Percentiles rank a stretch among this genome's conserved stretches.
These are phyloP conservation scores for Backusella psychrophila DNA, from an alignment of 192 early-diverging fungal genomes.

Conservation along the genomic window DNA sequence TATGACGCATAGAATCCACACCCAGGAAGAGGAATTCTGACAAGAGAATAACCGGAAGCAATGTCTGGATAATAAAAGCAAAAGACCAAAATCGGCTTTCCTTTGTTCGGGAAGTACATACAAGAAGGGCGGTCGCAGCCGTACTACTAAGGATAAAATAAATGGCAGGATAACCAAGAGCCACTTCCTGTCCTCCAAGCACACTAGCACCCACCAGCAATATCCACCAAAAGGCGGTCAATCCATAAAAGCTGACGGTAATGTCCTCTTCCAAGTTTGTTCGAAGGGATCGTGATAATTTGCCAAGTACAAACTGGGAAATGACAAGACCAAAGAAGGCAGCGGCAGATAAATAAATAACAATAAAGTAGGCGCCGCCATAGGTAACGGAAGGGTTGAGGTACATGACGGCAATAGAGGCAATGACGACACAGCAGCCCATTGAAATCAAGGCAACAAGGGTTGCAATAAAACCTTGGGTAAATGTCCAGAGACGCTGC, in stretches of 20 bases:
- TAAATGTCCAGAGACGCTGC: not conserved
- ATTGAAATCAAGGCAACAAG: not conserved
- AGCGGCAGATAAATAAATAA: not conserved
- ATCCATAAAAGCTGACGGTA: slow-evolving; percentile 18
- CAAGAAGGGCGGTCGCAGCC: slow-evolving; percentile 18
- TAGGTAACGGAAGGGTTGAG: slow-evolving; percentile 16
- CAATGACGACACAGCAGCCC: not conserved
- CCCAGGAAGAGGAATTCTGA: slow-evolving; percentile 38
- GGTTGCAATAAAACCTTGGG: slow-evolving; percentile 2
- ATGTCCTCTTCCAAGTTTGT: not conserved
- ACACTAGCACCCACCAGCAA: slow-evolving; percentile 34
- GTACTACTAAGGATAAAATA: slow-evolving; percentile 40
- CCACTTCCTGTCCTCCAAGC: slow-evolving; percentile 25
- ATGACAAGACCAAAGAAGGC: slow-evolving; percentile 5
- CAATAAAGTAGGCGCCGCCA: not conserved
- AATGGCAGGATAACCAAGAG: slow-evolving; percentile 37
- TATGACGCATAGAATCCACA: slow-evolving; percentile 49
- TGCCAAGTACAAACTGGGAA: not conserved
- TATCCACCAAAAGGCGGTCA: slow-evolving; percentile 47
- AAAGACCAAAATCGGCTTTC: slow-evolving; percentile 3
- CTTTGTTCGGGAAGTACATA: slow-evolving; percentile 16
- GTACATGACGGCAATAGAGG: not conserved
- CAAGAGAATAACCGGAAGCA: slow-evolving; percentile 36
- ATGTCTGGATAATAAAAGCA: slow-evolving; percentile 19
- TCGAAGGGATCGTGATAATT: not conserved